Conservation (phyloP, 768 basidiomycete species). For the Dictyophora rubrovolvata region DNA sequence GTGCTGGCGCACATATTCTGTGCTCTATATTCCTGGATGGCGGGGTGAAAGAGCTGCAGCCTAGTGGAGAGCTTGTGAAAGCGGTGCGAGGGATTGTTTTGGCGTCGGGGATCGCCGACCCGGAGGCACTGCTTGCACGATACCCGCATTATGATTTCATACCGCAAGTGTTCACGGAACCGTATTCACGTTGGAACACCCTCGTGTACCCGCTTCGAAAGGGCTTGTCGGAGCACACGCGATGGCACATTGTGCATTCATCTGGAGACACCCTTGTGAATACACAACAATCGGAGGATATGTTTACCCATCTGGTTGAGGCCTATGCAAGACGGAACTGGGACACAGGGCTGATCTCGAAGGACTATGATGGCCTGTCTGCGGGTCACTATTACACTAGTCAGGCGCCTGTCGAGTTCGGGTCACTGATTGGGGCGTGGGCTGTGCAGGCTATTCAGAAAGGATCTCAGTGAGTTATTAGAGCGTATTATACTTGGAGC, state of each 20-base stretch:
- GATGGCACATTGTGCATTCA: conserved; percentile 72
- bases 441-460: conserved; percentile 10
- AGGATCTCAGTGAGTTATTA: background rate
- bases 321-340: conserved; percentile 21
- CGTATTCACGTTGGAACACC: conserved; percentile 42
- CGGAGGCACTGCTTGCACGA: conserved; percentile 48
- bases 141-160: conserved; percentile 80
- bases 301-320: conserved; percentile 42
- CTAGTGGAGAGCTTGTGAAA: conserved; percentile 23
- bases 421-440: conserved; percentile 6
- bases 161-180: conserved; percentile 46
- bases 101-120: conserved; percentile 73
- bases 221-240: conserved; percentile 19
- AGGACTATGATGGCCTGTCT: conserved; percentile 1
- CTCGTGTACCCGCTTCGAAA: conserved; percentile 27
- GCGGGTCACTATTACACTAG: conserved; percentile 1
- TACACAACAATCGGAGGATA: conserved; percentile 45
- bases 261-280: conserved; percentile 62
- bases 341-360: background rate
- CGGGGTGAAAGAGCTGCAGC: conserved; percentile 14
- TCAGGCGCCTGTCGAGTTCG: conserved; percentile 10
- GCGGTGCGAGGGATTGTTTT: conserved; percentile 45
- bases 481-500: too few species aligned
- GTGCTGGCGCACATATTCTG: conserved; percentile 76
- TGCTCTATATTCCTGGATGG: conserved; percentile 56